phyloP scores from a whole-genome alignment of 441 rosid species.

The Metrosideros polymorpha region DNA sequence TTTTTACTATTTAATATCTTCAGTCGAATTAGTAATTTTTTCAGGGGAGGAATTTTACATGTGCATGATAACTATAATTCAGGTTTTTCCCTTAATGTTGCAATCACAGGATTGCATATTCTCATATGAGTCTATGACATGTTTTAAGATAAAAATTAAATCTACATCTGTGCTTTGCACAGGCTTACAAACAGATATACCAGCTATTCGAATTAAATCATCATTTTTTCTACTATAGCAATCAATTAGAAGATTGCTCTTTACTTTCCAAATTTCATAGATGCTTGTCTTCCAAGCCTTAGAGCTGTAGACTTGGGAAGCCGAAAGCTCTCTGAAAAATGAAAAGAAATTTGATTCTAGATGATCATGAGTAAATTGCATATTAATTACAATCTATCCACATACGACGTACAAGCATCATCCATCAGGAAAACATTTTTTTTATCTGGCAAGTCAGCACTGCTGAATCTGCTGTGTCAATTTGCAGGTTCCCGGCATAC shows the following conservation, averaged over 20 bases:
- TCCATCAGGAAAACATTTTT: background rate
- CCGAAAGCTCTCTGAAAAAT: background rate
- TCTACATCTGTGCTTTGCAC: background rate
- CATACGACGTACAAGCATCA: background rate
- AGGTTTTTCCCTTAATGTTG: background rate
- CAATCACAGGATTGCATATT: background rate
- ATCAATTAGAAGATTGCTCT: background rate
- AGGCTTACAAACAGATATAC: background rate
- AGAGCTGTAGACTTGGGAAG: background rate
- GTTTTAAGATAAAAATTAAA: background rate
- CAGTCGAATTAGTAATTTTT: background rate
- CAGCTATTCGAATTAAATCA: background rate
- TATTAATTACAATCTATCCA: background rate
- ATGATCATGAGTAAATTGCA: background rate
- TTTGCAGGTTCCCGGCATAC: slow-evolving; percentile 91
- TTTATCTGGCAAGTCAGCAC: background rate
- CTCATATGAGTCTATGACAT: background rate
- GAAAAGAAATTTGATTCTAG: background rate
- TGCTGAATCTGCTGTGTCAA: background rate
- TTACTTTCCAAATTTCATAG: background rate
- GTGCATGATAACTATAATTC: background rate
- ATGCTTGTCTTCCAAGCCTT: background rate
- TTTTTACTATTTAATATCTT: background rate
- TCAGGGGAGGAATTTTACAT: background rate
- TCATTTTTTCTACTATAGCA: background rate